Evolutionary conservation across 140 eudicot species (phyloP).

Genomic region (Ambrosia hybrid): DNA sequence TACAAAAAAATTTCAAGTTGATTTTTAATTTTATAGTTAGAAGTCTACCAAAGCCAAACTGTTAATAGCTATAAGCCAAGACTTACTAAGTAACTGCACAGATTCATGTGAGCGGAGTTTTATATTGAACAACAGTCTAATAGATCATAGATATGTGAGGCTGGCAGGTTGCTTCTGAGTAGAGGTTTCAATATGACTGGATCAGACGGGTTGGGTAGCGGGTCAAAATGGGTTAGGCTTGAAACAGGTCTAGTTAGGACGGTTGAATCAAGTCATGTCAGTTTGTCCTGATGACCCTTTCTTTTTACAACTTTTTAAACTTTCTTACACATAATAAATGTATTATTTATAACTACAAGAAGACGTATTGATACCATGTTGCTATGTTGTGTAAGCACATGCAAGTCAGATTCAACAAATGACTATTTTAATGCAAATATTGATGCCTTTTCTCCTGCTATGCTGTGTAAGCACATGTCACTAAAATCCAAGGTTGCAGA

Average conservation of each 20-base stretch:
- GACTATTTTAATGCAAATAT: not conserved
- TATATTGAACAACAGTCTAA: too few relatives aligned
- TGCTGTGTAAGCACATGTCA: not conserved
- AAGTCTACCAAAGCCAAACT: too few relatives aligned
- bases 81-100: too few relatives aligned
- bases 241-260: not conserved
- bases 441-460: not conserved
- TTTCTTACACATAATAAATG: not conserved
- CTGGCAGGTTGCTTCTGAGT: not conserved
- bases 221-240: not conserved
- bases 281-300: not conserved
- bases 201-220: not conserved
- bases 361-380: not conserved
- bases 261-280: not conserved
- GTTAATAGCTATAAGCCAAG: too few relatives aligned
- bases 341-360: not conserved
- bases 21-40: too few relatives aligned
- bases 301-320: not conserved
- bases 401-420: not conserved
- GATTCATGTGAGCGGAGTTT: too few relatives aligned
- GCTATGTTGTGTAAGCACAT: constrained; percentile 1
- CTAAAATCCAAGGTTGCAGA: too few relatives aligned
- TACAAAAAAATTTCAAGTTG: too few relatives aligned
- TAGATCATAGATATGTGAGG: too few relatives aligned
- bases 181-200: not conserved